Conservation (phyloP, 805 yeast genomes). For the Yamadazyma philogaea region DNA sequence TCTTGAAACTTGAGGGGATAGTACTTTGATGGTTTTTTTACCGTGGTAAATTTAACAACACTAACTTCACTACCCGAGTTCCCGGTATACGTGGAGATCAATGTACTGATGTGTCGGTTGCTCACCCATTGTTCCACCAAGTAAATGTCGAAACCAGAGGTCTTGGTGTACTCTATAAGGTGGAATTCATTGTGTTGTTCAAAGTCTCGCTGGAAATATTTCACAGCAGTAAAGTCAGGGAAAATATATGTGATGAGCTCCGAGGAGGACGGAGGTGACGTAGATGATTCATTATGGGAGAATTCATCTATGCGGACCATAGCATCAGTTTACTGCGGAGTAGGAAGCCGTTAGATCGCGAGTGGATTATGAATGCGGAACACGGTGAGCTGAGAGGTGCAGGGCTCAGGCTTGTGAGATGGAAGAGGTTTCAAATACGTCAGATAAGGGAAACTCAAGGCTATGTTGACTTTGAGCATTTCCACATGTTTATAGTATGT, state of each 20-base stretch:
- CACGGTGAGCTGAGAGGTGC: no score
- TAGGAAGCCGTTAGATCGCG: neutral
- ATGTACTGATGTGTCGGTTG: conserved; percentile 60
- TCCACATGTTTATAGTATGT: no score
- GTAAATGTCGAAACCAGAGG: conserved; percentile 82
- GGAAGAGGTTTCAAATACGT: no score
- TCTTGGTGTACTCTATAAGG: conserved; percentile 43
- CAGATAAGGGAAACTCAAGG: no score
- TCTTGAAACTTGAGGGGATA: conserved; percentile 55
- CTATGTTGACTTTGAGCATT: no score
- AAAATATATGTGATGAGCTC: conserved; percentile 40
- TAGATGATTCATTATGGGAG: neutral
- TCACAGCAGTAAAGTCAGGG: conserved; percentile 59
- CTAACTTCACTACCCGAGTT: conserved; percentile 60
- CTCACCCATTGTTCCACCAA: conserved; percentile 94
- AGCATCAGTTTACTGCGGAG: neutral
- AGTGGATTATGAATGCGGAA: neutral
- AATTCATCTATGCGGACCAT: conserved; percentile 2
- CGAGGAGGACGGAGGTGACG: neutral
- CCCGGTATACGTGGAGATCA: conserved; percentile 85
- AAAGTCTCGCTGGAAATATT: conserved; percentile 42
- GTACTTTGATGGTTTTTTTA: conserved; percentile 43
- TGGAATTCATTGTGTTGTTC: conserved; percentile 33
- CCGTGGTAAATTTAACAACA: conserved; percentile 54
- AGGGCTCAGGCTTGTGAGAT: no score